Conservation (phyloP, 2,329 filamentous ascomycete genomes). For the Trichoderma koningii region DNA sequence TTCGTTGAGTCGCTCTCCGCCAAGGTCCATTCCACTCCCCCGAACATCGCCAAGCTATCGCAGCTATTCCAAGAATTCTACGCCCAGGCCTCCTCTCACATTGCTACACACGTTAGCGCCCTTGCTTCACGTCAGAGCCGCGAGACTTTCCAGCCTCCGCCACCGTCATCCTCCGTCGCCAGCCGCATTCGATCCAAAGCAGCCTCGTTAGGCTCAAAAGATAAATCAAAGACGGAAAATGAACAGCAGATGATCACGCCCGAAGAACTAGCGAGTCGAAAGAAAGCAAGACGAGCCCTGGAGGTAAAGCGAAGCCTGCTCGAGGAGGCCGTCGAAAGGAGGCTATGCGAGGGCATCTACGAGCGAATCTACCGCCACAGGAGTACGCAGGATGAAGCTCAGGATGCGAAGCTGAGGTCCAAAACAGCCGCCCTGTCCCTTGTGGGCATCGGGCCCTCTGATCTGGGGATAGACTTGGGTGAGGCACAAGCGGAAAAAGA, state of each 20-base stretch:
- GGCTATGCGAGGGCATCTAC: constrained; percentile 83
- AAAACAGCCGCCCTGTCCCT: constrained; percentile 87
- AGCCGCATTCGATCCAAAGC: constrained; percentile 60
- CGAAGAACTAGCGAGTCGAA: constrained; percentile 78
- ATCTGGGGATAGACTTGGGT: constrained; percentile 77
- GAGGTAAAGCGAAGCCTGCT: constrained; percentile 75
- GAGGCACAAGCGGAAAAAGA: constrained; percentile 58
- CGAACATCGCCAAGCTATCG: constrained; percentile 79
- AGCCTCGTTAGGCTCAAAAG: constrained; percentile 55
- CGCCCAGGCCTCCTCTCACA: constrained; percentile 73
- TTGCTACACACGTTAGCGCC: constrained; percentile 82
- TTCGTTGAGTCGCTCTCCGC: constrained; percentile 89
- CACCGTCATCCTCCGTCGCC: constrained; percentile 58
- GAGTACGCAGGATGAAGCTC: constrained; percentile 88
- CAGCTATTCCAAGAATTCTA: constrained; percentile 97
- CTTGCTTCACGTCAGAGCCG: constrained; percentile 75
- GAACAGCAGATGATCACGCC: constrained; percentile 88
- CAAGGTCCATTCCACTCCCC: constrained; percentile 81
- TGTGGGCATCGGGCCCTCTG: constrained; percentile 86
- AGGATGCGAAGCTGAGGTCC: constrained; percentile 91
- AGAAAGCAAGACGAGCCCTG: constrained; percentile 73
- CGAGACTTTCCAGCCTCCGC: constrained; percentile 59
- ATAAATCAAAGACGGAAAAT: constrained; percentile 50
- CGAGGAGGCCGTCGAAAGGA: constrained; percentile 89
- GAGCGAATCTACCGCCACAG: constrained; percentile 87